Conservation (phyloP, 2,329 filamentous ascomycete species). For the Clonostachys rosea region DNA sequence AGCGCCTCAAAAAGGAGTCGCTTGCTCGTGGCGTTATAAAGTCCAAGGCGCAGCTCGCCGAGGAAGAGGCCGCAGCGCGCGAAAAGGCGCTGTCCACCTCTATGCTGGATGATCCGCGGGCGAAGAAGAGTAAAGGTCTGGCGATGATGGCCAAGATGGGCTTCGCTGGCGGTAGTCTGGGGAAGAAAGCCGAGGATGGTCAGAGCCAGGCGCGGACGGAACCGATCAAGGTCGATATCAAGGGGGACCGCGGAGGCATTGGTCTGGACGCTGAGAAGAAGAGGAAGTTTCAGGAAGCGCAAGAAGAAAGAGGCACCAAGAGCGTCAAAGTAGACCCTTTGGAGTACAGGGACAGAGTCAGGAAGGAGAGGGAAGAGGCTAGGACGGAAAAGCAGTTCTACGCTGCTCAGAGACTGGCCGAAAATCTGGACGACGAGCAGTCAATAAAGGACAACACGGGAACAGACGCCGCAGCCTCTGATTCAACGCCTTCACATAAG, state of each 20-base stretch:
- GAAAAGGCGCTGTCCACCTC: constrained; percentile 75
- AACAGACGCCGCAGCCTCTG: constrained; percentile 17
- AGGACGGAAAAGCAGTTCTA: constrained; percentile 65
- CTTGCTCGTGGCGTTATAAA: constrained; percentile 64
- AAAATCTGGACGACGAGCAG: constrained; percentile 64
- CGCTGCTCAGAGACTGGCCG: constrained; percentile 78
- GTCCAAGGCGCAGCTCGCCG: constrained; percentile 80
- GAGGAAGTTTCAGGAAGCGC: constrained; percentile 64
- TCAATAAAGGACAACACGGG: background rate
- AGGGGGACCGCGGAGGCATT: constrained; percentile 78
- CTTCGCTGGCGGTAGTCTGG: constrained; percentile 75
- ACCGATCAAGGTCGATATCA: constrained; percentile 72
- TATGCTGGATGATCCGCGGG: constrained; percentile 52
- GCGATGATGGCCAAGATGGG: constrained; percentile 98
- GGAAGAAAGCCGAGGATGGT: constrained; percentile 43
- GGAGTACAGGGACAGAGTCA: constrained; percentile 69
- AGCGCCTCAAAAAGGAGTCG: constrained; percentile 54
- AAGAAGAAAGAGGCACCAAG: constrained; percentile 52
- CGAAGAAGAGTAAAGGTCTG: constrained; percentile 75
- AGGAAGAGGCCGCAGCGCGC: constrained; percentile 65
- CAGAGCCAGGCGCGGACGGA: constrained; percentile 41
- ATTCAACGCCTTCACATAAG: constrained; percentile 6
- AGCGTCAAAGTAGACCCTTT: constrained; percentile 58
- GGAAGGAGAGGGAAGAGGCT: constrained; percentile 64
- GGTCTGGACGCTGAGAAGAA: constrained; percentile 82